Evolutionary conservation across 371 early-diverging fungal species (phyloP), one percentile per base, ranked within the genome.

Genomic region (Umbelopsis sp.): DNA sequence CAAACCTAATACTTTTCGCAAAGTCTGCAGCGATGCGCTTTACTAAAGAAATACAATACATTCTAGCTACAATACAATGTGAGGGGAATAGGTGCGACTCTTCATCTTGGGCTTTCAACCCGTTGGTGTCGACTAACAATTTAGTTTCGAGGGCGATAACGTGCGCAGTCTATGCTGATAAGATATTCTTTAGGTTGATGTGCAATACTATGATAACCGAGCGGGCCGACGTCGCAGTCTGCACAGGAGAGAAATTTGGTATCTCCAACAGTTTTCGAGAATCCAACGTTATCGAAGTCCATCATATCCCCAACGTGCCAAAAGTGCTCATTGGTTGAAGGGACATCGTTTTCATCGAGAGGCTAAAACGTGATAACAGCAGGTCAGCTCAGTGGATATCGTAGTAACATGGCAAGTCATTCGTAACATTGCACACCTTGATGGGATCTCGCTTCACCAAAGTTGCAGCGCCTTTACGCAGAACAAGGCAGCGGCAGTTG

Each of bases 261-360:
- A 2, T 81, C 73, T 3, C 75, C 83, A 0, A 88, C 77, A 8
- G 83, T 80, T 24, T 87, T 88, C 25, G 92, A 89, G 72, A 94
- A 91, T n/a, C 94, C 91, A 50, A 91, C 79, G 71, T 93, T 93
- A 63, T 93, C 92, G 74, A 93, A 92, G 18, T 81, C 80, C 88
- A 92, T 90, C 88, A 92, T 88, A 67, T 89, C 81, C 5, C 70
- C 38, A 20, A 92, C 79, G 63, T 66, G 72, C 92, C 91, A 88
- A 72, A 85, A 89, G 3, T 77, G 75, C 10, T 50, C 44, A 18
- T 50, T 67, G 35, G 41, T 12, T 16, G 48, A 38, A 1, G 67
- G 69, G 20, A 76, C 70, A 11, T 66, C 63, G 24, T 63, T 70
- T 22, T 69, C 63, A 9, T 70, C 68, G 3, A 24, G 29, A 44